phyloP scores from a whole-genome alignment of 805 yeast genomes.

The Candida maris region DNA sequence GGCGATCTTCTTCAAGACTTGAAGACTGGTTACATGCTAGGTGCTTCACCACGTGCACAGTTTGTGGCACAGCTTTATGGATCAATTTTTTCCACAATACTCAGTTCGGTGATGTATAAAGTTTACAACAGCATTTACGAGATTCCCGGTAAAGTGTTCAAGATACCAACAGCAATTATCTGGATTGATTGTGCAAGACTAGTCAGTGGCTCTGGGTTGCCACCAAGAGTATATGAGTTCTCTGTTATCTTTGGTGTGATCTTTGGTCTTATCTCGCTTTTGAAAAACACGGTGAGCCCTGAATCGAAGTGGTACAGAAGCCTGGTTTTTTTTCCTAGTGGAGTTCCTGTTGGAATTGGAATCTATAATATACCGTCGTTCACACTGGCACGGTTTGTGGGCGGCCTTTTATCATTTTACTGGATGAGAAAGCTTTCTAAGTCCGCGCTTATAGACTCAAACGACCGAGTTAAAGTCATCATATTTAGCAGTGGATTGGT shows the following conservation, averaged over 20 bases:
- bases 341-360: constrained; percentile 97
- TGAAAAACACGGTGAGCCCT: constrained; percentile 51
- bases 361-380: constrained; percentile 92
- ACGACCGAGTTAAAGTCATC: constrained; percentile 68
- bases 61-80: constrained; percentile 89
- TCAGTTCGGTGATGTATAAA: constrained; percentile 79
- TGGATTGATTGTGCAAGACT: constrained; percentile 96
- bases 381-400: constrained; percentile 88
- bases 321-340: constrained; percentile 72
- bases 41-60: constrained; percentile 91
- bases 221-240: constrained; percentile 66
- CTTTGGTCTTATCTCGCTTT: constrained; percentile 66
- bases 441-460: constrained; percentile 22
- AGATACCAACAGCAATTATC: constrained; percentile 92
- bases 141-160: constrained; percentile 76
- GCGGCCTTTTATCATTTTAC: constrained; percentile 66
- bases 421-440: constrained; percentile 43
- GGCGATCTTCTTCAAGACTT: constrained; percentile 97
- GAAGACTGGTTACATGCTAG: constrained; percentile 87
- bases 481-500: constrained; percentile 90
- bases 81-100: constrained; percentile 73
- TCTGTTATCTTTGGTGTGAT: constrained; percentile 59
- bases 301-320: constrained; percentile 29
- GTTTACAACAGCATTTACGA: constrained; percentile 78
- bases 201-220: constrained; percentile 88